A percentile compares a stretch with the other conserved stretches of the same genome.
phyloP scores from a whole-genome alignment of 139 green algal species.

The Marvania coccoides region DNA sequence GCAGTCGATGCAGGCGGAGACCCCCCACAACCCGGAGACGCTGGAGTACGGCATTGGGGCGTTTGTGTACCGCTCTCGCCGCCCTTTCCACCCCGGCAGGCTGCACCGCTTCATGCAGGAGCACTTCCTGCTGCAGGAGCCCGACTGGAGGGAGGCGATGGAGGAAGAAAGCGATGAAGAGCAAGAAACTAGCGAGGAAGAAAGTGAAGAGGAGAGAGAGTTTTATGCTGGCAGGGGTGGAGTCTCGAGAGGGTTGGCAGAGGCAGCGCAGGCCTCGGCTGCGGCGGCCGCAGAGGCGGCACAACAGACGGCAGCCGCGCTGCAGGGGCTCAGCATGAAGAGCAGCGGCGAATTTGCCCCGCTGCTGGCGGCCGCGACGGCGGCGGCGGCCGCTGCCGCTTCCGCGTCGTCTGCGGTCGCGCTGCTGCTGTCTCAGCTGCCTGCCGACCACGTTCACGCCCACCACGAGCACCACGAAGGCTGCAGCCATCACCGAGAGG shows the following conservation, averaged over 20 bases:
- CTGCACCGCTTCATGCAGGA: constrained; percentile 46
- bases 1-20: constrained; percentile 21
- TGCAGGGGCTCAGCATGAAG: background rate
- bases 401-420: background rate
- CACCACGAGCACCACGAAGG: background rate
- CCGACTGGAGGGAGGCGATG: background rate
- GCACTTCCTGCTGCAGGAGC: constrained; percentile 28
- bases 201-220: background rate
- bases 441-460: constrained; percentile 12
- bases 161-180: background rate
- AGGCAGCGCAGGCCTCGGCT: background rate
- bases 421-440: constrained; percentile 13
- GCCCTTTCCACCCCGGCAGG: constrained; percentile 72
- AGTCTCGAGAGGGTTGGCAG: background rate
- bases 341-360: constrained; percentile 5
- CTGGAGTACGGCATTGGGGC: constrained; percentile 53
- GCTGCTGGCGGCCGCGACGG: constrained; percentile 8
- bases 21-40: constrained; percentile 33
- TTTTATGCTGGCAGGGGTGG: background rate
- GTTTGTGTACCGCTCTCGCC: constrained; percentile 53
- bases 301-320: background rate
- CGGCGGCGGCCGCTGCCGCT: constrained; percentile 13
- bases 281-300: constrained; percentile 1
- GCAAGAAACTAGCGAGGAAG: background rate
- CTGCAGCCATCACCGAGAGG: too few species aligned